Evolutionary conservation across 78 protist species (phyloP).

Genomic region (Dictyostelium brefeldianum): DNA sequence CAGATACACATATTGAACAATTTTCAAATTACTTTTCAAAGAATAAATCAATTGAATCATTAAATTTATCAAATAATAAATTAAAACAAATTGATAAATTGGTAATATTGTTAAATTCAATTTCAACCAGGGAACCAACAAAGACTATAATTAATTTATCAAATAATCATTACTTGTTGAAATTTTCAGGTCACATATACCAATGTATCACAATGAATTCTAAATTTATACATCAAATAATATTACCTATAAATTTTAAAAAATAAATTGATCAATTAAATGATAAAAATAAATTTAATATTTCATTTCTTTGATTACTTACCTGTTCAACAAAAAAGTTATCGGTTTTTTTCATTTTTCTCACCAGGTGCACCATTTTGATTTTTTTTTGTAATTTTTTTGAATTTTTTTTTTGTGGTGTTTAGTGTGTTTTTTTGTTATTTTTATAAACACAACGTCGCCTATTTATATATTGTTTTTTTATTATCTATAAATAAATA

Average conservation of each 20-base stretch:
- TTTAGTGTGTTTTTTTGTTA: too few species aligned
- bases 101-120: background rate
- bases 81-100: background rate
- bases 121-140: background rate
- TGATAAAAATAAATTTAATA: conserved; percentile 10
- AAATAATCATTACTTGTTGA: background rate
- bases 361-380: too few species aligned
- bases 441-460: too few species aligned
- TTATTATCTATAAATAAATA: too few species aligned
- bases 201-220: background rate
- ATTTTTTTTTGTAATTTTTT: too few species aligned
- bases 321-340: too few species aligned
- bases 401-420: too few species aligned
- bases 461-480: too few species aligned
- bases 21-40: background rate
- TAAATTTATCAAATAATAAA: background rate
- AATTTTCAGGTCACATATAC: background rate
- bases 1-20: background rate
- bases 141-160: background rate
- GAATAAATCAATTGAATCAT: background rate
- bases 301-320: background rate
- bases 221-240: background rate
- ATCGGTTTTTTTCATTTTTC: too few species aligned
- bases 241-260: conserved; percentile 2
- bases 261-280: background rate